Evolutionary conservation across 345 rosid genomes (phyloP).

Genomic region (Dipteronia sinensis): DNA sequence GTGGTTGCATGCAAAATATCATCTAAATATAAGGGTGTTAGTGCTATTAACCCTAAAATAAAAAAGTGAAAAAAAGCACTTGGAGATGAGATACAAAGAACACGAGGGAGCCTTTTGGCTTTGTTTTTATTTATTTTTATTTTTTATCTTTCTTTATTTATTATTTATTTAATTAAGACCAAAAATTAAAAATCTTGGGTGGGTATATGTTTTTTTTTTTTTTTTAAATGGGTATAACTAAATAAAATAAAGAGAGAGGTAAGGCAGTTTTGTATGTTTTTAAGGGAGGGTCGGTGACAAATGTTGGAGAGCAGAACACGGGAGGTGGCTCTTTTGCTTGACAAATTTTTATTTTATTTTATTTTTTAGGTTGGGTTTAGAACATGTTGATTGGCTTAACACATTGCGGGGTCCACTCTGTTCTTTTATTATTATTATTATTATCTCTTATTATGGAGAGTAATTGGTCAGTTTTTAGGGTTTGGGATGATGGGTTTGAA

Average conservation of each 20-base stretch:
- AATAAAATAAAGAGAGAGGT: background rate
- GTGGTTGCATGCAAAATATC: too few species aligned
- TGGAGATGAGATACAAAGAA: background rate
- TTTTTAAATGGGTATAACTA: background rate
- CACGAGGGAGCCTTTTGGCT: background rate
- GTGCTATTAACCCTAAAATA: too few species aligned
- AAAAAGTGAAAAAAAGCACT: too few species aligned
- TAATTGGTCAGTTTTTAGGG: background rate
- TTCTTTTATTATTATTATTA: background rate
- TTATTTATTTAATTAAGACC: too few species aligned
- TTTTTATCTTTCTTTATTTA: background rate
- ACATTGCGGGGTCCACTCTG: too few species aligned
- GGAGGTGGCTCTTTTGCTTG: background rate
- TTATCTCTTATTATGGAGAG: background rate
- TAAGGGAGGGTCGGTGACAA: background rate
- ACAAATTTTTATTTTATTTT: background rate
- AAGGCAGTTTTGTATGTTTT: background rate
- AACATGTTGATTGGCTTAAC: background rate
- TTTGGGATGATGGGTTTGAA: constrained; percentile 2
- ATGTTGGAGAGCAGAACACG: background rate
- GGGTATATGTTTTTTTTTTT: too few species aligned
- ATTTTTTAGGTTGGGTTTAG: background rate
- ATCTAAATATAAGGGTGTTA: too few species aligned
- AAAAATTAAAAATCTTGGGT: background rate
- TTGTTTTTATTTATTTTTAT: background rate